These are phyloP conservation scores for Penicillium expansum DNA, from an alignment of 2,329 filamentous ascomycete genomes.

Conservation along the genomic window DNA sequence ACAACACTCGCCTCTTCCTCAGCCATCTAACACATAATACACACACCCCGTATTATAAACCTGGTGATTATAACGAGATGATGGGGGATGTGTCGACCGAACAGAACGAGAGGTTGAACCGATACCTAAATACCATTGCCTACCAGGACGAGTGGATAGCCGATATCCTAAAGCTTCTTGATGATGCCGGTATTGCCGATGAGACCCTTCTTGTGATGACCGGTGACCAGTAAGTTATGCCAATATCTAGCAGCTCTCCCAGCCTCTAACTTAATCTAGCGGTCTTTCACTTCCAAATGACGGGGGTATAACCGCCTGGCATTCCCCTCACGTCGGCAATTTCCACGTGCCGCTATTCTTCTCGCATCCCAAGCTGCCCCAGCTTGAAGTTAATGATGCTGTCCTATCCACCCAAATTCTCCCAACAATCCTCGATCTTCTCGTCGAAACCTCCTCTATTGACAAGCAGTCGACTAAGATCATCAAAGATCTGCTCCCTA, in stretches of 20 bases:
- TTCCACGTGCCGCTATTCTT: constrained; percentile 29
- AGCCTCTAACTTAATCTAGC: constrained; percentile 3
- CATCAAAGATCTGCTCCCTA: constrained; percentile 41
- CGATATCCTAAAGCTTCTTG: constrained; percentile 25
- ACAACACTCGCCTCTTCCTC: constrained; percentile 30
- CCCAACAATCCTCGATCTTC: constrained; percentile 49
- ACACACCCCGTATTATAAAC: constrained; percentile 28
- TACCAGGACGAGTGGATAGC: constrained; percentile 29
- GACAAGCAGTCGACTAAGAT: constrained; percentile 32
- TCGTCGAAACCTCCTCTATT: constrained; percentile 44
- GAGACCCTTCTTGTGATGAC: constrained; percentile 32
- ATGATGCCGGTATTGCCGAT: constrained; percentile 30
- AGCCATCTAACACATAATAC: constrained; percentile 30
- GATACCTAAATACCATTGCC: constrained; percentile 29
- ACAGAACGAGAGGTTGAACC: constrained; percentile 23
- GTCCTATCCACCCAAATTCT: constrained; percentile 38
- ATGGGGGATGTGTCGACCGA: constrained; percentile 11
- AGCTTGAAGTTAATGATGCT: constrained; percentile 21
- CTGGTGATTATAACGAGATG: constrained; percentile 21
- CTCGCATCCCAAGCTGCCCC: constrained; percentile 26
- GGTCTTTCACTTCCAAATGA: constrained; percentile 29
- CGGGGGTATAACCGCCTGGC: constrained; percentile 28
- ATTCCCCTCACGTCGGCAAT: constrained; percentile 26
- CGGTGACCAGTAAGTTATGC: constrained; percentile 26
- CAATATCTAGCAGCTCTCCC: background rate